These are phyloP conservation scores for Neurospora sp. DNA, from an alignment of 495 filamentous ascomycete genomes.

Conservation along the genomic window DNA sequence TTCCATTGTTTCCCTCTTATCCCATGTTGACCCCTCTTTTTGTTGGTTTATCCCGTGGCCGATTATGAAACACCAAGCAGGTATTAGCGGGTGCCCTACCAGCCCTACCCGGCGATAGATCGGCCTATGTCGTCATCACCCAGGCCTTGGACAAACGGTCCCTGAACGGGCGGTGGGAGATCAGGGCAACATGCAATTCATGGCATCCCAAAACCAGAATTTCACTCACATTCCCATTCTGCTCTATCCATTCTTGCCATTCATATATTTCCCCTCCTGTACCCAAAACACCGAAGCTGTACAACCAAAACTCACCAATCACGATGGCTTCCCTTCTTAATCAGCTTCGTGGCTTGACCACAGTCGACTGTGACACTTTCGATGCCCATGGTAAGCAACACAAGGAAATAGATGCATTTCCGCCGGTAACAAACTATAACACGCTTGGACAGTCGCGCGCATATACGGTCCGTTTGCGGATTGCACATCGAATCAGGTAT, in stretches of 20 bases:
- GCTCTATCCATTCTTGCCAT: background rate
- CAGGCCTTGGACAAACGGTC: background rate
- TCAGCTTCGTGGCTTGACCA: constrained; percentile 34
- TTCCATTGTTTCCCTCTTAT: background rate
- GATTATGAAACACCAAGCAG: background rate
- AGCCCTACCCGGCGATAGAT: background rate
- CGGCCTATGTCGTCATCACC: background rate
- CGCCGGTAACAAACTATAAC: constrained; percentile 3
- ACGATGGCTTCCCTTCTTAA: constrained; percentile 21
- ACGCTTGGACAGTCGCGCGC: constrained; percentile 35
- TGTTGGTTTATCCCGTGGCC: background rate
- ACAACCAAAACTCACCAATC: background rate
- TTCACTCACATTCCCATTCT: background rate
- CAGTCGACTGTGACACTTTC: constrained; percentile 53
- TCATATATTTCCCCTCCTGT: background rate
- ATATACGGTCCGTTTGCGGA: constrained; percentile 50
- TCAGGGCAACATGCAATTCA: background rate
- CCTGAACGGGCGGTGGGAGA: background rate
- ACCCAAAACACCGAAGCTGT: background rate
- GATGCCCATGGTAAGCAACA: constrained; percentile 39
- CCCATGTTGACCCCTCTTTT: background rate
- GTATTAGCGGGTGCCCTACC: background rate
- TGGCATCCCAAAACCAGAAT: background rate
- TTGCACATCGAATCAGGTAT: constrained; percentile 58
- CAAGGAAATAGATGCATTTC: background rate